Base-by-base conservation (phyloP, 2,329 filamentous ascomycete species). In the Alternaria gaisen region DNA sequence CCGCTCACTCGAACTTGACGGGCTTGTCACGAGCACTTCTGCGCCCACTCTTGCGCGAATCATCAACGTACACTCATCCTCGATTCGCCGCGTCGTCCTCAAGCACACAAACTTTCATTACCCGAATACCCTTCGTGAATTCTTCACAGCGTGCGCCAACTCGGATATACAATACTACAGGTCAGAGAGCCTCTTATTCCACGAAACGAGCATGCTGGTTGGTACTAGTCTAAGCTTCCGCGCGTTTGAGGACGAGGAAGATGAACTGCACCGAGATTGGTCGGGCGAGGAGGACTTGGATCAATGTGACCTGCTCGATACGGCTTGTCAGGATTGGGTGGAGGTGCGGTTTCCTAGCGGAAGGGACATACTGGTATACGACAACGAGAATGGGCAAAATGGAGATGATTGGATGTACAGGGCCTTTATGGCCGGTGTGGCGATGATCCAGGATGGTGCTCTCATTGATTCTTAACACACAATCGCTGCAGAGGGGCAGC, bases 61-160 rank as follows among this genome's bases (percentile, higher is more conserved):
- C 22, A 18, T 66, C 20, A 11, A 43, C 11, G 24, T 30, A 6
- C 61, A 64, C 36, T 40, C 42, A 1, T 12, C 12, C 5, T 53
- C 47, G 11, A 50, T 64, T 4, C 58, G 53, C 28, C 36, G 42
- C 8, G 18, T 64, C 18, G 43, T 54, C 11, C 42, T 64, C 26
- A 20, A 30, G 2, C 32, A 64, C 44, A 54, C 53, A 10, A 56
- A 56, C 24, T 55, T 64, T 10, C 32, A 50, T 24, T 24, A 4
- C n/a, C 58, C 61, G 2, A 64, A 64, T 12, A 44, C 56, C 11
- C 14, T 64, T 24, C 50, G 47, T 46, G 42, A 36, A 4, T 58
- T 64, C 26, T 64, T 56, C 24, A 20, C 16, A 9, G 52, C 53
- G 7, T 36, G 59, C 5, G 43, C 58, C 8, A 38, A 56, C 22